Percentiles rank a stretch among this genome's conserved stretches.
Evolutionary conservation across 1,284 basidiomycete genomes (phyloP).

Genomic region (Tylopilus sp.): DNA sequence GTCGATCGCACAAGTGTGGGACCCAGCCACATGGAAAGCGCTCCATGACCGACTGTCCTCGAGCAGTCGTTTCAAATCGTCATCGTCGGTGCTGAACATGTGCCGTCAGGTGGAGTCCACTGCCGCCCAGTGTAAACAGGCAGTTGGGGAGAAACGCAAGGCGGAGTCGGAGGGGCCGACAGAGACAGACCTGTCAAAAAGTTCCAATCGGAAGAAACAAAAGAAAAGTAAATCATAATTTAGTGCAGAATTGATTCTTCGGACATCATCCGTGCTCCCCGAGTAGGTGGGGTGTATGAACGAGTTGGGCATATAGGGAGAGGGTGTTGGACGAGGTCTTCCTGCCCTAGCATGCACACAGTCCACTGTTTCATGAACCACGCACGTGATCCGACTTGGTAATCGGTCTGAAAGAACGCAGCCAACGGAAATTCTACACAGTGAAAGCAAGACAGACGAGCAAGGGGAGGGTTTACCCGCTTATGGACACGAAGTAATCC

Average conservation of each 20-base stretch:
- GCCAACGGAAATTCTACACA: not conserved
- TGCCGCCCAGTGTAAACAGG: slow-evolving; percentile 17
- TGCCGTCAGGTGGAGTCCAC: slow-evolving; percentile 45
- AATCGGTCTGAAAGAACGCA: not conserved
- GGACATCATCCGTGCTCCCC: not conserved
- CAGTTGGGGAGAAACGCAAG: slow-evolving; percentile 42
- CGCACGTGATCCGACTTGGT: not conserved
- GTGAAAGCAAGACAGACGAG: not conserved
- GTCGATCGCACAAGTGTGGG: slow-evolving; percentile 39
- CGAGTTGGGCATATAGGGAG: not conserved
- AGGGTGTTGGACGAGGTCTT: not conserved
- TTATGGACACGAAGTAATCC: slow-evolving; percentile 1
- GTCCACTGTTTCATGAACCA: not conserved
- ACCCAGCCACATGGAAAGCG: slow-evolving; percentile 40
- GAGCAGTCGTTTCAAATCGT: slow-evolving; percentile 45
- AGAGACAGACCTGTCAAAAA: slow-evolving; percentile 36
- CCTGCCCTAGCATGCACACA: not conserved
- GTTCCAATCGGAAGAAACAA: slow-evolving; percentile 53
- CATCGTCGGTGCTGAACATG: slow-evolving; percentile 42
- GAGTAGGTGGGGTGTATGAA: not conserved
- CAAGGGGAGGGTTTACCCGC: not conserved
- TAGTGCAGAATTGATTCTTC: not conserved
- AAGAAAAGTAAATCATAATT: slow-evolving; percentile 37
- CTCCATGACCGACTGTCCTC: slow-evolving; percentile 38
- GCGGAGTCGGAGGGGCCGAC: slow-evolving; percentile 30